Conservation (phyloP, 2,329 filamentous ascomycete genomes). For the Diplocarpon mali region DNA sequence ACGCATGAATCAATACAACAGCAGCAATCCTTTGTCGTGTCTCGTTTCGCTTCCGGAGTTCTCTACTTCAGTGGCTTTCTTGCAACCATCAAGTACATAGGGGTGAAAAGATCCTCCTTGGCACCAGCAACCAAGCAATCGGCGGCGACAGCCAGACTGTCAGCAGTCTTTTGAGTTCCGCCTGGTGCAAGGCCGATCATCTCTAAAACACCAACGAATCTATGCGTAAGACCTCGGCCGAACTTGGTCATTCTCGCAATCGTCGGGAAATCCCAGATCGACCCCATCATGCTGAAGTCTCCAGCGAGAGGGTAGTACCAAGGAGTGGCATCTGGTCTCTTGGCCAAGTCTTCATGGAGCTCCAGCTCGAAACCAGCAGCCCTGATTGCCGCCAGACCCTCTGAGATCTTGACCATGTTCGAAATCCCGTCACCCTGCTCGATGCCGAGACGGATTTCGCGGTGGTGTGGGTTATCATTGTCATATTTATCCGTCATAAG, state of each 20-base stretch:
- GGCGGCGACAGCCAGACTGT: conserved; percentile 70
- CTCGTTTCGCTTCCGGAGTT: not conserved
- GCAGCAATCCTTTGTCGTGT: not conserved
- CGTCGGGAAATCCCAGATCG: conserved; percentile 66
- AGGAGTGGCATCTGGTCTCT: conserved; percentile 62
- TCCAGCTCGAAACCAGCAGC: conserved; percentile 78
- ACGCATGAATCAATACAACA: not conserved
- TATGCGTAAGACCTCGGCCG: conserved; percentile 67
- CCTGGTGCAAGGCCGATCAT: conserved; percentile 63
- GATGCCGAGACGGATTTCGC: conserved; percentile 89
- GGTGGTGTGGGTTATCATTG: conserved; percentile 77
- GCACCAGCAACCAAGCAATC: conserved; percentile 83
- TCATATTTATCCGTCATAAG: conserved; percentile 96
- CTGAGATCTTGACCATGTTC: conserved; percentile 89
- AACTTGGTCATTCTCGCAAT: conserved; percentile 83
- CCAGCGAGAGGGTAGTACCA: conserved; percentile 95
- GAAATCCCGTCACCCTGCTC: conserved; percentile 95
- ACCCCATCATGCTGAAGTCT: conserved; percentile 73
- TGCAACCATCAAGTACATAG: conserved; percentile 95
- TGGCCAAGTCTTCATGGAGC: conserved; percentile 79
- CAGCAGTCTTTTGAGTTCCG: conserved; percentile 88
- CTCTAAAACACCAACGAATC: conserved; percentile 69
- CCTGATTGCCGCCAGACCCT: conserved; percentile 75
- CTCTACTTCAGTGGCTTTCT: conserved; percentile 53
- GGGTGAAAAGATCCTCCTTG: conserved; percentile 85